Evolutionary conservation across 108 stramenopile genomes (phyloP).

Genomic region (Discostella stelligeroides): DNA sequence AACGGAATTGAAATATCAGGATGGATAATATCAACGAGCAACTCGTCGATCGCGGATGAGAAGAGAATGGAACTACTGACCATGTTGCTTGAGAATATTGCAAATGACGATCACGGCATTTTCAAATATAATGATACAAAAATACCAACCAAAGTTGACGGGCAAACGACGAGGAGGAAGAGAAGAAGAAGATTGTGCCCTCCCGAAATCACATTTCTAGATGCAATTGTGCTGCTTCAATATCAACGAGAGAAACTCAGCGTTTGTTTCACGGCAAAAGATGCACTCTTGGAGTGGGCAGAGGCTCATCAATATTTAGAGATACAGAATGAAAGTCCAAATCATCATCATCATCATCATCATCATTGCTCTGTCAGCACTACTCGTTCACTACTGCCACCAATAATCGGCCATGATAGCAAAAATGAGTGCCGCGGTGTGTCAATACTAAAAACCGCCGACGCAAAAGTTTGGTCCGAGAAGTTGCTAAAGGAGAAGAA

Average conservation of each 20-base stretch:
- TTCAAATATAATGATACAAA: too few species aligned
- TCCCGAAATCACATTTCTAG: conserved; percentile 80
- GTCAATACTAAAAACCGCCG: conserved; percentile 55
- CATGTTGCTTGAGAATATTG: conserved; percentile 22
- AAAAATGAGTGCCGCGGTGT: conserved; percentile 53
- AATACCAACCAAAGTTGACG: too few species aligned
- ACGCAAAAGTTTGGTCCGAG: conserved; percentile 67
- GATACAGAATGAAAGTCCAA: neutral
- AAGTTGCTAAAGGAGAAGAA: conserved; percentile 9
- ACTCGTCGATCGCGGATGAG: conserved; percentile 47
- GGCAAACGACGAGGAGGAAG: neutral
- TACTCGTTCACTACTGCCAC: neutral
- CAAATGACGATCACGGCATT: neutral
- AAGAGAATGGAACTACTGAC: conserved; percentile 40
- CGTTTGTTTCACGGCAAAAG: neutral
- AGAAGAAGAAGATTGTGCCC: conserved; percentile 46
- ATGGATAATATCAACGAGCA: conserved; percentile 43
- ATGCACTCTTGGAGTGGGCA: conserved; percentile 72
- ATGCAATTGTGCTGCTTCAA: conserved; percentile 55
- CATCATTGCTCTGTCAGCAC: neutral
- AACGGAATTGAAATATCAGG: conserved; percentile 28
- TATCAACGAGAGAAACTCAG: neutral
- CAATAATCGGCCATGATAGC: neutral
- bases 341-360: neutral
- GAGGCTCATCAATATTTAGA: conserved; percentile 62